Base-by-base conservation (phyloP, 1,284 basidiomycete genomes). In the Boletus semigastroideus region DNA sequence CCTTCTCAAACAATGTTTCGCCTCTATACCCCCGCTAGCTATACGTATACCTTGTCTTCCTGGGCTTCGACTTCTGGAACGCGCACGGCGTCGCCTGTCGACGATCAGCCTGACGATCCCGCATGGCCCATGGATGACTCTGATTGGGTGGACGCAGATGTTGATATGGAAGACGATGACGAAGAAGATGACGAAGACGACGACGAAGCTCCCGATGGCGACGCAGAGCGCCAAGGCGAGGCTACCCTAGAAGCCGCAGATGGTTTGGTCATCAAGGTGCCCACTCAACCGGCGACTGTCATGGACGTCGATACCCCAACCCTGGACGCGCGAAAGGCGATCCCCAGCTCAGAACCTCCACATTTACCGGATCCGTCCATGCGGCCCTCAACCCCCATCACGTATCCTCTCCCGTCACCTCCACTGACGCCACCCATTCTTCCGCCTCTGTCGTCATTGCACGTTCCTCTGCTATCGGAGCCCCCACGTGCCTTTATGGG, bases 401-500 rank as follows among this genome's bases (percentile, higher is more conserved):
- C 40, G 5, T 47, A 43, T 17, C 17, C 42, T 6, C 50, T 55
- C 25, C 48, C 55, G 0, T 31, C 50, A 16, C 49, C 63, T 19
- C 46, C 56, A 1, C 38, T 53, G 20, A 52, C 54, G 1, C 53
- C 46, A 4, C 53, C 49, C 17, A 51, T 27, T 6, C 53, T 69
- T 25, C 66, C 65, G 0, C 40, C 52, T 1, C 68, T 70, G 2
- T 68, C 68, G 0, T 70, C 68, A 0, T 42, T 67, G 34, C 65
- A 70, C 17, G 68, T 67, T 16, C 67, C 65, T 40, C 34, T 69
- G 1, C 44, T 70, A 6, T 69, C 65, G 7, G 65, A 70, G 30
- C 65, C 68, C 1, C 61, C 67, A 0, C 67, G 67, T 22, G 65
- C 68, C 1, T 70, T 70, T 33, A 67, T 70, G 65, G 68, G 65